Conservation (phyloP, 1,284 basidiomycete species). For the Peniophora sp. region DNA sequence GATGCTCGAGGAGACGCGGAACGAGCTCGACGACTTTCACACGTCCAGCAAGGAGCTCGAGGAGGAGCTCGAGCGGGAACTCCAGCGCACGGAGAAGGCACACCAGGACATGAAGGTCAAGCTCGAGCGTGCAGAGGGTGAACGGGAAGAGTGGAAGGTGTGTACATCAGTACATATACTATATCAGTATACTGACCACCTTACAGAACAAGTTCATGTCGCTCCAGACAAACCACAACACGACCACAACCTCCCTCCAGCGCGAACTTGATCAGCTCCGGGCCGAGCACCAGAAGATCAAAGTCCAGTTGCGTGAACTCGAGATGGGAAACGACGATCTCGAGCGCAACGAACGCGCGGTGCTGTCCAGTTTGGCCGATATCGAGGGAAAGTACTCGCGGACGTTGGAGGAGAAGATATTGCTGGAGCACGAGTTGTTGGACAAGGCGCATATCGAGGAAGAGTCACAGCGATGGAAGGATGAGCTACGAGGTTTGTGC, state of each 20-base stretch:
- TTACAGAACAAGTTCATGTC: slow-evolving; percentile 68
- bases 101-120: slow-evolving; percentile 78
- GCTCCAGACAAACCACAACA: slow-evolving; percentile 85
- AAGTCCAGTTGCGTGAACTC: slow-evolving; percentile 78
- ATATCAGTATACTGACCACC: slow-evolving; percentile 1
- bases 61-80: slow-evolving; percentile 85
- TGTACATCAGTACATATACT: slow-evolving; percentile 8
- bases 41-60: slow-evolving; percentile 88
- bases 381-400: slow-evolving; percentile 87
- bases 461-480: slow-evolving; percentile 86
- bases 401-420: slow-evolving; percentile 92
- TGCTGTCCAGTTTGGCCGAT: slow-evolving; percentile 86
- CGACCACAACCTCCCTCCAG: slow-evolving; percentile 78
- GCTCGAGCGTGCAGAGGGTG: slow-evolving; percentile 65
- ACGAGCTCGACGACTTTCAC: slow-evolving; percentile 89
- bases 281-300: slow-evolving; percentile 73
- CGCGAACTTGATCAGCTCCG: slow-evolving; percentile 81
- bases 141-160: slow-evolving; percentile 93
- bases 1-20: slow-evolving; percentile 77
- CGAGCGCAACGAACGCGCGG: slow-evolving; percentile 86
- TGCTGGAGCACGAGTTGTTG: slow-evolving; percentile 94
- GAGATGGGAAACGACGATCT: slow-evolving; percentile 97
- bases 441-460: slow-evolving; percentile 88
- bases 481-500: slow-evolving; percentile 81
- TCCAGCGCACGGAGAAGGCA: slow-evolving; percentile 80